phyloP scores from a whole-genome alignment of 139 green algal genomes.

The Gonium pectorale region DNA sequence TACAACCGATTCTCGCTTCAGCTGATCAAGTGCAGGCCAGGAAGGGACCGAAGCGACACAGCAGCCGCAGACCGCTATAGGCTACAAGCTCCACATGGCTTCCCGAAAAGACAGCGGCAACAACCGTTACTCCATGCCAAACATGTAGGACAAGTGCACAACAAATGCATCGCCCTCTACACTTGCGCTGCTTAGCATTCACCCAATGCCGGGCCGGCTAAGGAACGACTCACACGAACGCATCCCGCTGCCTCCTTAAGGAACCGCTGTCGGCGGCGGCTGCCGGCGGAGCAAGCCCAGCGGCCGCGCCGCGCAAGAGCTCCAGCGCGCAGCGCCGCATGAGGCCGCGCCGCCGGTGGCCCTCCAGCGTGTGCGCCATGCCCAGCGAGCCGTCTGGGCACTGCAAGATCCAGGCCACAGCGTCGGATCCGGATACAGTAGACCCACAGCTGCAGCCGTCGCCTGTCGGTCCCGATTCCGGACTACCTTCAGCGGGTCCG shows the following conservation, averaged over 20 bases:
- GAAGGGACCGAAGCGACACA: too few relatives aligned
- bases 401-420: conserved; percentile 39
- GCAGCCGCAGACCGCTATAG: too few relatives aligned
- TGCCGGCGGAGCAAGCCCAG: background rate
- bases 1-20: background rate
- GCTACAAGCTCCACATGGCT: too few relatives aligned
- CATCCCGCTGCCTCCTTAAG: background rate
- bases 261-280: too few relatives aligned
- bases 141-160: background rate
- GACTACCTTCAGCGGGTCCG: background rate
- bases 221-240: background rate
- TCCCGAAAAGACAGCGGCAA: too few relatives aligned
- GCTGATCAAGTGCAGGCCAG: background rate
- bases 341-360: conserved; percentile 28
- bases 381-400: conserved; percentile 34
- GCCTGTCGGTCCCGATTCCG: background rate
- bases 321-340: background rate
- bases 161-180: too few relatives aligned
- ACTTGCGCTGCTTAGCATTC: too few relatives aligned
- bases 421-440: background rate
- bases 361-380: conserved; percentile 38
- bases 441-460: background rate
- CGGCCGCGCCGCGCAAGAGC: background rate
- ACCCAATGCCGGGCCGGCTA: background rate
- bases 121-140: too few relatives aligned